phyloP scores from a whole-genome alignment of 306 rosid genomes.

The Benincasa hispida region DNA sequence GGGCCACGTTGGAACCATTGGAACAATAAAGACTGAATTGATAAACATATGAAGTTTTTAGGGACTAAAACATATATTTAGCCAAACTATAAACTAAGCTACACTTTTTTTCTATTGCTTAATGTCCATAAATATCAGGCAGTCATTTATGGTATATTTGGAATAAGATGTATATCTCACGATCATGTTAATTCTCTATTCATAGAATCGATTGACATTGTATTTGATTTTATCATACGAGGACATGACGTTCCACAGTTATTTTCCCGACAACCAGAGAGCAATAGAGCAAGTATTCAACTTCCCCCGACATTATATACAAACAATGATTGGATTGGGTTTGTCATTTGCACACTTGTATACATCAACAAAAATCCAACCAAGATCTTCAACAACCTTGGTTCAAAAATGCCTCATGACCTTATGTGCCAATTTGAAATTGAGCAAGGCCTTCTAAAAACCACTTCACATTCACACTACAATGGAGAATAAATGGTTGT shows the following conservation, averaged over 20 bases:
- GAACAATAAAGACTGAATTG: too few species aligned
- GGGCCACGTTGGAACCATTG: too few species aligned
- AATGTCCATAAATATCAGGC: too few species aligned
- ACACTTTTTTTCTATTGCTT: too few species aligned
- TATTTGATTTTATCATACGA: neutral
- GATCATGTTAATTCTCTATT: neutral
- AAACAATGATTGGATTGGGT: conserved; percentile 8
- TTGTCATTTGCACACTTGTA: conserved; percentile 8
- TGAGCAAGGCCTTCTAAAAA: neutral
- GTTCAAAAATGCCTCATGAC: neutral
- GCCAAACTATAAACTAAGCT: too few species aligned
- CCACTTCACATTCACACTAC: neutral
- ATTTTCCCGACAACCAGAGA: neutral
- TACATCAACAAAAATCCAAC: neutral
- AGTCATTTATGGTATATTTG: too few species aligned
- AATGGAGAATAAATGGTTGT: neutral
- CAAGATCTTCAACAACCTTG: neutral
- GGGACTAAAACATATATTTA: too few species aligned
- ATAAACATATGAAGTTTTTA: too few species aligned
- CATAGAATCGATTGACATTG: neutral
- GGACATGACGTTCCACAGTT: conserved; percentile 6
- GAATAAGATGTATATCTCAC: neutral
- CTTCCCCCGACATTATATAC: neutral
- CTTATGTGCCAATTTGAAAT: conserved; percentile 8
- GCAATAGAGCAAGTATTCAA: neutral